A percentile compares a stretch with the other conserved stretches of the same genome.
phyloP scores from a whole-genome alignment of 2,329 filamentous ascomycete genomes.

The Epichloe typhina region DNA sequence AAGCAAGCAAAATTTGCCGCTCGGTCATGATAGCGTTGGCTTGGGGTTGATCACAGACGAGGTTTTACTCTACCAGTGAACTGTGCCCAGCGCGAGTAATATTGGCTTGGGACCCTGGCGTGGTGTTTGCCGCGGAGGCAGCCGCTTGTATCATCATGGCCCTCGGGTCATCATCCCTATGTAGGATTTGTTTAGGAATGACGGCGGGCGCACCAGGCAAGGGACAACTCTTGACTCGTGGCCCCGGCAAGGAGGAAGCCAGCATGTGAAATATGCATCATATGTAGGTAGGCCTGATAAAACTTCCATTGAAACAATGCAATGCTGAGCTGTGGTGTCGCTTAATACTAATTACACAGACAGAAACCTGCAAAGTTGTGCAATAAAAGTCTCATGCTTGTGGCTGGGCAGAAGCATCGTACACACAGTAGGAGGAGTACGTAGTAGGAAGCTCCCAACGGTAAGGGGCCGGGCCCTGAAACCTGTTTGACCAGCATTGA shows the following conservation, averaged over 20 bases:
- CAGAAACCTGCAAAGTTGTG: not conserved
- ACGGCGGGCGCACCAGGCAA: too few species aligned
- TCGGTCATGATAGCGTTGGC: not conserved
- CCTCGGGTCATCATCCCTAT: not conserved
- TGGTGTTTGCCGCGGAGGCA: not conserved
- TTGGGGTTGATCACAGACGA: not conserved
- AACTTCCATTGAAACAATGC: not conserved
- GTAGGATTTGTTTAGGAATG: not conserved
- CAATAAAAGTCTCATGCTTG: too few species aligned
- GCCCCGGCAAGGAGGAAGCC: not conserved
- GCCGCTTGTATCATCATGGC: not conserved
- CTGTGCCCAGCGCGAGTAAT: not conserved
- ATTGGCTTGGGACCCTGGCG: not conserved
- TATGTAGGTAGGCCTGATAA: not conserved
- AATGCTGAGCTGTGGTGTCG: not conserved
- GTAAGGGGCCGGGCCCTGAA: not conserved
- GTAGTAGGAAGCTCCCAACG: too few species aligned
- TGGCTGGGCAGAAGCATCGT: too few species aligned
- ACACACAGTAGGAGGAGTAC: too few species aligned
- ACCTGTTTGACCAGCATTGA: not conserved
- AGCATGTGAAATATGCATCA: not conserved
- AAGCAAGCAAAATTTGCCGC: not conserved
- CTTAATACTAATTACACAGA: not conserved
- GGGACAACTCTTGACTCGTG: too few species aligned
- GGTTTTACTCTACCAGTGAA: not conserved